Evolutionary conservation across 1,284 basidiomycete species (phyloP), one percentile per base, ranked within the genome.

Genomic region (Sanghuangporus baumii): DNA sequence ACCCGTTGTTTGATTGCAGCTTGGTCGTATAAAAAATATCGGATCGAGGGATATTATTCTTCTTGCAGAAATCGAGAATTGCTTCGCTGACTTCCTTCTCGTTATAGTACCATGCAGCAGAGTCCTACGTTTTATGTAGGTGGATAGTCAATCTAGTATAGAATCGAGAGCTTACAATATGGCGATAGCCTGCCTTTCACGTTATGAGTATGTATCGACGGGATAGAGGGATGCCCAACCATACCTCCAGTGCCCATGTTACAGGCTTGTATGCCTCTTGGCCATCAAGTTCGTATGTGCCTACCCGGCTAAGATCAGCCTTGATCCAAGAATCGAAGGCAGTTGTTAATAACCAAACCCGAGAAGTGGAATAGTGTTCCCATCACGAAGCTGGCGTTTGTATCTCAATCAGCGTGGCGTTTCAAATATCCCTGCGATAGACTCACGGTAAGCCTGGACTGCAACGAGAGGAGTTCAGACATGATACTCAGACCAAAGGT

Each of bases 21-120:
- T 91, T 89, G 37, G 86, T 87, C 34, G 85, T 88, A 72, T 83
- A 85, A 75, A 85, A 89, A 65, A 91, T 79, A 20, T 81, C 80
- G 6, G 76, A 74, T 38, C 87, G 83, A 50, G 81, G 78, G 9
- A 79, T 76, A 55, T 73, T 71, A 16, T 78, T 72, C 48, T 72
- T 72, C 56, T 73, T 70, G 71, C 83, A 79, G 71, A 83, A 89
- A 67, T 84, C 81, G 55, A 74, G 74, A 69, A 90, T 83, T 16
- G 85, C 87, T 43, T 75, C 72, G 7, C 87, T 86, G 62, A 81
- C 83, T 65, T 85, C 80, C 47, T 72, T 75, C 70, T 91, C 88
- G 72, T 89, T 89, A 69, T 86, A 80, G 70, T 89, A 90, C 87
- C 87, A 87, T 63, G 75, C 78, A 43, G 82, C 80, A 31, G 80